Evolutionary conservation across 2,329 filamentous ascomycete genomes (phyloP).

Genomic region (Diaporthe caulivora): DNA sequence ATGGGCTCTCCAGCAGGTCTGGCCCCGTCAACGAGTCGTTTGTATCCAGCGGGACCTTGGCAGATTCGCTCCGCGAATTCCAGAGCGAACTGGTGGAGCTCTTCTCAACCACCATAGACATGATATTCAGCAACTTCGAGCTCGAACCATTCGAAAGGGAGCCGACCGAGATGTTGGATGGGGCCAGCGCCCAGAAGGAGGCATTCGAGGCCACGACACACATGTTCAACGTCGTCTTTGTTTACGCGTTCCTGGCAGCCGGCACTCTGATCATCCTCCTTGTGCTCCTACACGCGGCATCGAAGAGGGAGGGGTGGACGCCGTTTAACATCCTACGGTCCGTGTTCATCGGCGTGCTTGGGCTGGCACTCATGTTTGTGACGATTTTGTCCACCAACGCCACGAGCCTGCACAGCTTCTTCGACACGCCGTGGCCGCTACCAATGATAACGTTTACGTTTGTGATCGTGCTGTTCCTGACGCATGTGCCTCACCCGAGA

Average conservation of each 20-base stretch:
- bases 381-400: constrained; percentile 32
- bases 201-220: constrained; percentile 5
- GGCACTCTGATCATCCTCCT: constrained; percentile 46
- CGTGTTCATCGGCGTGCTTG: constrained; percentile 42
- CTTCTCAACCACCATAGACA: constrained; percentile 5
- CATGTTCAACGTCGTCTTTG: constrained; percentile 39
- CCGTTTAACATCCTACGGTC: constrained; percentile 47
- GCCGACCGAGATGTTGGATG: not conserved
- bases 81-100: constrained; percentile 10
- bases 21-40: not conserved
- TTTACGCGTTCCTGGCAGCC: constrained; percentile 47
- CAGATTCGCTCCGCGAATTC: not conserved
- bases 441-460: constrained; percentile 46
- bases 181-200: not conserved
- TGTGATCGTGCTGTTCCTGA: constrained; percentile 43
- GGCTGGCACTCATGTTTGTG: constrained; percentile 42
- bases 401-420: constrained; percentile 36
- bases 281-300: constrained; percentile 47
- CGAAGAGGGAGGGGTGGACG: constrained; percentile 47
- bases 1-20: not conserved
- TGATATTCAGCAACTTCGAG: constrained; percentile 32
- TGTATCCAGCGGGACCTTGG: not conserved
- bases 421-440: constrained; percentile 44
- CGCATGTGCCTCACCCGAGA: constrained; percentile 42
- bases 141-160: not conserved